phyloP scores from a whole-genome alignment of 345 rosid genomes.

The Eucalyptus caleyi region DNA sequence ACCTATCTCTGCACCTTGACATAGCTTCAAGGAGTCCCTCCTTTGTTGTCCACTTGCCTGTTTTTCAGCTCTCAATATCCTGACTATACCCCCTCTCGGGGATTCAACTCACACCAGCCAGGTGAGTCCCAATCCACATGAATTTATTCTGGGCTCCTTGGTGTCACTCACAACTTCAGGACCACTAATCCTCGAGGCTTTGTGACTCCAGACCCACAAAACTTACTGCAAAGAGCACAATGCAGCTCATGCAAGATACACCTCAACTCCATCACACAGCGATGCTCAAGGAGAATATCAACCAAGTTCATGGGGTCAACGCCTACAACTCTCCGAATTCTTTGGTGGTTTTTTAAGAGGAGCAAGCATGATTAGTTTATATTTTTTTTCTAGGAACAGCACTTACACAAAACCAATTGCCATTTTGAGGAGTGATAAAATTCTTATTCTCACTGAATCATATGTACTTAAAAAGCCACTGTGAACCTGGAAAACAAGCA shows the following conservation, averaged over 20 bases:
- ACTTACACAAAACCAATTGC: conserved; percentile 61
- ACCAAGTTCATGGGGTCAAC: background rate
- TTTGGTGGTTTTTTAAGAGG: background rate
- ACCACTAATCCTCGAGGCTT: background rate
- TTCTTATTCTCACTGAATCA: conserved; percentile 83
- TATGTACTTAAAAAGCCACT: conserved; percentile 84
- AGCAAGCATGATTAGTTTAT: background rate
- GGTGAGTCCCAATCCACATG: background rate
- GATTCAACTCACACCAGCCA: background rate
- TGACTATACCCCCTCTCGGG: background rate
- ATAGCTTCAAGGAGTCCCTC: background rate
- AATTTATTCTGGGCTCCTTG: background rate
- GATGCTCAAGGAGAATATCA: background rate
- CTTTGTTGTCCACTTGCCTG: background rate
- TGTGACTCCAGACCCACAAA: background rate
- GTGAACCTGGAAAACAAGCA: conserved; percentile 52
- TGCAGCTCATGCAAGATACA: background rate
- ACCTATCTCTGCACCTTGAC: background rate
- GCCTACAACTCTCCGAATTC: background rate
- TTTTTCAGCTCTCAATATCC: background rate
- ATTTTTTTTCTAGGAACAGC: background rate
- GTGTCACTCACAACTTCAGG: background rate
- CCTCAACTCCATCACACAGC: background rate
- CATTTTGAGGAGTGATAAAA: conserved; percentile 57
- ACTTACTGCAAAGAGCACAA: background rate